Evolutionary conservation across 2,329 filamentous ascomycete species (phyloP).

Genomic region (Hymenoscyphus albidus): DNA sequence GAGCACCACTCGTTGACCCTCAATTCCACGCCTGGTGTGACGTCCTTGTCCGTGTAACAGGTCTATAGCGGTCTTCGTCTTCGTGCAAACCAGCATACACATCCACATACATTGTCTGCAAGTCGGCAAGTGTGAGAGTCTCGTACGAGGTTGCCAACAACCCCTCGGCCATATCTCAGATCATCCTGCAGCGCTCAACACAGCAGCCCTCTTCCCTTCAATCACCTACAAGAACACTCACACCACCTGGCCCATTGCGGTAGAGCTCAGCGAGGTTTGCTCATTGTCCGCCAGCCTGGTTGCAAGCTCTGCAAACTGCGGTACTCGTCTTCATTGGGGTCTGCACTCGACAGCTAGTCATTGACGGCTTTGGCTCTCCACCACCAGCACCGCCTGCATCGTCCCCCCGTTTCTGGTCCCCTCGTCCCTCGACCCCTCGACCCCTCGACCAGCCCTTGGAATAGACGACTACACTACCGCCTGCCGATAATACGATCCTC

Average conservation of each 20-base stretch:
- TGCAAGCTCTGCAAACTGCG: slow-evolving; percentile 1
- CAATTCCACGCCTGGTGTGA: background rate
- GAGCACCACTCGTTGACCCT: background rate
- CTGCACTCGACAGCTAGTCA: background rate
- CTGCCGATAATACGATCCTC: background rate
- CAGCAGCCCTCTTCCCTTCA: background rate
- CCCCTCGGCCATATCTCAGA: background rate
- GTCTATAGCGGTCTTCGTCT: too few relatives aligned
- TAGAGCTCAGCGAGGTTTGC: background rate
- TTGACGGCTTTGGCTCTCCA: background rate
- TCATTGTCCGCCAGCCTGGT: slow-evolving; percentile 1
- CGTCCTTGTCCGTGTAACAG: background rate
- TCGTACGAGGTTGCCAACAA: background rate
- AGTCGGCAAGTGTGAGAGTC: background rate
- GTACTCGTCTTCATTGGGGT: background rate
- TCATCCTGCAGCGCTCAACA: background rate
- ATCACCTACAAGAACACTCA: background rate
- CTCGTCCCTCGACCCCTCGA: background rate
- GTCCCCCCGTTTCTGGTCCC: background rate
- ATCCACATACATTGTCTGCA: background rate
- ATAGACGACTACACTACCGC: background rate
- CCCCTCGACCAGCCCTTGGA: background rate
- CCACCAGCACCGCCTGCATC: background rate
- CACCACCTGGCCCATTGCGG: background rate
- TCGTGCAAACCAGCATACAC: background rate